Evolutionary conservation across 2,329 filamentous ascomycete genomes (phyloP), one percentile per base, ranked within the genome.

Genomic region (Chalara sp.): DNA sequence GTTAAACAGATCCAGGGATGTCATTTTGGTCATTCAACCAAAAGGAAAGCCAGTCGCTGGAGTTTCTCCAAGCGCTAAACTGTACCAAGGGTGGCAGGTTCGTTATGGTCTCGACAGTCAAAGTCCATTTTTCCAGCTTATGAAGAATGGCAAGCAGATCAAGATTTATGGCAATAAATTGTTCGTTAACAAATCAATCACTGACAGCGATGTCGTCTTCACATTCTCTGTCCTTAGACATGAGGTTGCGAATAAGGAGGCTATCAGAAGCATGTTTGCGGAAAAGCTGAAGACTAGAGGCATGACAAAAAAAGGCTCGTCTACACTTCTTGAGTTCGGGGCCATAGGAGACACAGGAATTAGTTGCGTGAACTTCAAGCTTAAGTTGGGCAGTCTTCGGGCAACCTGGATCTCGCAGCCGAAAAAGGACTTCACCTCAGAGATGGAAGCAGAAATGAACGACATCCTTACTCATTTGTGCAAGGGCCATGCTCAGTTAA

Each of bases 1-100:
- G 41, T 7, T 21, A 7, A 43, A 43, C 28, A 21, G 41, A 10
- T 21, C 7, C 8, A 43, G 28, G 41, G 28, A 43, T 21, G 10
- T 8, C 28, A 21, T 10, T 21, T 21, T 43, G 10, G 41, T 43
- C 41, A 28, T 43, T 21, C 41, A 43, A 43, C 41, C 28, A 8
- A 21, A 43, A 43, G 21, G 41, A 7, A 8, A 10, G 7, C 10
- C 41, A 8, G 13, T 43, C 71, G 71, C 1, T 63, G 72, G 8
- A 72, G 70, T 7, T 64, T n/a, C n/a, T n/a, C n/a, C n/a, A n/a
- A n/a, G n/a, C n/a, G n/a, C n/a, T n/a, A n/a, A n/a, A n/a, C n/a
- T n/a, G n/a, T 66, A 29, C 60, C 63, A 37, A 75, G 75, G 6
- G 69, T 84, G 28, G 41, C 41, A 21, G 7, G 41, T 43, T 21